Evolutionary conservation across 1,284 basidiomycete species (phyloP).

Genomic region (Porodaedalea pini): DNA sequence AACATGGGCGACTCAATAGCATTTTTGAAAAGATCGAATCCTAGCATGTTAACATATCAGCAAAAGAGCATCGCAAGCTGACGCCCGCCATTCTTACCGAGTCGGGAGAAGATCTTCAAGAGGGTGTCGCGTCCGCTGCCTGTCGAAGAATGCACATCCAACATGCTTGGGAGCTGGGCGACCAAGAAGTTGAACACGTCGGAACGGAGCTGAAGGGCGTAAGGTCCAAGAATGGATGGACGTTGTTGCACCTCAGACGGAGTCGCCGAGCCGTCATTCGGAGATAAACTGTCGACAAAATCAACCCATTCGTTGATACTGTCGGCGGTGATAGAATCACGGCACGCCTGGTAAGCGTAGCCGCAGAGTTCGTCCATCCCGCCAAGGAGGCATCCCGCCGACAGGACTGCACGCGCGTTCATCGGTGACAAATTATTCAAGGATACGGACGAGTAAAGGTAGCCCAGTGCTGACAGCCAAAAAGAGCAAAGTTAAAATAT

Average conservation of each 20-base stretch:
- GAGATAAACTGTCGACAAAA: conserved; percentile 62
- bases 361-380: conserved; percentile 80
- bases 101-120: conserved; percentile 64
- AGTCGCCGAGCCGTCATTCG: conserved; percentile 51
- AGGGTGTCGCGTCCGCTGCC: conserved; percentile 57
- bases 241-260: conserved; percentile 41
- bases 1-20: conserved; percentile 74
- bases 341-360: conserved; percentile 75
- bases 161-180: conserved; percentile 60
- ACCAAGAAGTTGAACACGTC: conserved; percentile 77
- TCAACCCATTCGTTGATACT: conserved; percentile 73
- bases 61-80: background rate
- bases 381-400: conserved; percentile 76
- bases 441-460: conserved; percentile 73
- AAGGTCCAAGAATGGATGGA: conserved; percentile 65
- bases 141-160: conserved; percentile 38
- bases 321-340: conserved; percentile 67
- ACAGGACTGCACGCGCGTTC: conserved; percentile 79
- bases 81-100: conserved; percentile 2
- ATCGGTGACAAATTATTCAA: conserved; percentile 62
- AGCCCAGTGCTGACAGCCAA: conserved; percentile 57
- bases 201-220: conserved; percentile 63
- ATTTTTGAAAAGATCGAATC: conserved; percentile 78
- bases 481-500: background rate
- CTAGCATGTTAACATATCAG: conserved; percentile 36